Percentiles rank a stretch among this genome's conserved stretches.
Evolutionary conservation across 306 rosid species (phyloP).

Genomic region (Vicia sativa): DNA sequence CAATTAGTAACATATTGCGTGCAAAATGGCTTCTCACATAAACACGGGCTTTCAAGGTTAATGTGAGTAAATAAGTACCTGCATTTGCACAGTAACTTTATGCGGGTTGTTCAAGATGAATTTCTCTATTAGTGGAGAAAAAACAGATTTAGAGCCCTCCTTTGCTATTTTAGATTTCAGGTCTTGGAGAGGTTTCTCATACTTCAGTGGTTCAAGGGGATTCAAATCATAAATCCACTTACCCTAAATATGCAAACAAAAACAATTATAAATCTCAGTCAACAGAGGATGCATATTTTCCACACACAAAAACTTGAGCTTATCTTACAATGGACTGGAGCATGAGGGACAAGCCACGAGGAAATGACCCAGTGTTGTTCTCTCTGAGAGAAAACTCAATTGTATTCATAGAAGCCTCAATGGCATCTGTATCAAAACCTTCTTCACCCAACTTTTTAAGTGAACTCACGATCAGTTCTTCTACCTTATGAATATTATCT

Average conservation of each 20-base stretch:
- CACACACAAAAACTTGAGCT: constrained; percentile 32
- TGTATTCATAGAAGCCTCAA: constrained; percentile 99
- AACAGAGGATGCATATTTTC: constrained; percentile 17
- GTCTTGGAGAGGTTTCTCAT: constrained; percentile 85
- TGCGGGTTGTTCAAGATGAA: constrained; percentile 85
- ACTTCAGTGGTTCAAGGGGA: constrained; percentile 94
- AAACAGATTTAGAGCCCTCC: constrained; percentile 88
- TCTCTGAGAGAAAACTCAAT: constrained; percentile 97
- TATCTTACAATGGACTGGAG: constrained; percentile 87
- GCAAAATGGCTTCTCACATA: constrained; percentile 30
- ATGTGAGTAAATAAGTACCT: constrained; percentile 54
- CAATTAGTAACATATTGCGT: constrained; percentile 30
- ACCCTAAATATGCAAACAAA: constrained; percentile 59
- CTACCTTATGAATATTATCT: constrained; percentile 81
- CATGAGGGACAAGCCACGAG: constrained; percentile 96
- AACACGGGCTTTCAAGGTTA: constrained; percentile 14
- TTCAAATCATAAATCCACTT: constrained; percentile 98
- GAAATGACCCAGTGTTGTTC: constrained; percentile 95
- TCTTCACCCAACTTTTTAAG: constrained; percentile 76
- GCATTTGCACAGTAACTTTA: constrained; percentile 91
- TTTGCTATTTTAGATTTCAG: constrained; percentile 82
- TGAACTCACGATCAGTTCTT: constrained; percentile 68
- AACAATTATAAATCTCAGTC: constrained; percentile 29
- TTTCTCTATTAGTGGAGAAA: constrained; percentile 88
- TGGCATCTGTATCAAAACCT: constrained; percentile 85